Percentiles rank a stretch among this genome's conserved stretches.
These are phyloP conservation scores for Colletotrichum cuscutae DNA, from an alignment of 2,329 filamentous ascomycete species.

Conservation along the genomic window DNA sequence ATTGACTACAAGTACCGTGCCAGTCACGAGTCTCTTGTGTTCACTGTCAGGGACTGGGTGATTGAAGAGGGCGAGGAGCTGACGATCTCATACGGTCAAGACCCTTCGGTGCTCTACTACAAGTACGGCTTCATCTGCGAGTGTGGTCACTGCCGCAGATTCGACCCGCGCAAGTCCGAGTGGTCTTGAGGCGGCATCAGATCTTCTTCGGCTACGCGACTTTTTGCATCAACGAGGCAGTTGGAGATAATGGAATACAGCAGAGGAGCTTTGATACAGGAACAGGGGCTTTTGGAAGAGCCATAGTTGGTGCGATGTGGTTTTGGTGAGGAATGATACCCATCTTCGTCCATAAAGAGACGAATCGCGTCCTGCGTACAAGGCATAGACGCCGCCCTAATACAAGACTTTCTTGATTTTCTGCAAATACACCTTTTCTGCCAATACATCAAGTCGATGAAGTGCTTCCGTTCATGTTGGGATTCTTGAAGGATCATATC, in stretches of 20 bases:
- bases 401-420: not conserved
- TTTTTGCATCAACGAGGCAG: not conserved
- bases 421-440: too few species aligned
- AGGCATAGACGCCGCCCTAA: not conserved
- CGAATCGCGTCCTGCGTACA: too few species aligned
- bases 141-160: slow-evolving; percentile 56
- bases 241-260: not conserved
- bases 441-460: too few species aligned
- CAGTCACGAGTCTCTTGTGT: slow-evolving; percentile 47
- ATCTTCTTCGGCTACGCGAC: not conserved
- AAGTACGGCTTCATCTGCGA: slow-evolving; percentile 64
- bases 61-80: slow-evolving; percentile 59
- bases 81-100: slow-evolving; percentile 59
- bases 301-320: not conserved
- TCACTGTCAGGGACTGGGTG: slow-evolving; percentile 48
- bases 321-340: not conserved
- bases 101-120: slow-evolving; percentile 49
- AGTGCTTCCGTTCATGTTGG: rapidly evolving
- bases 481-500: too few species aligned
- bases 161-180: slow-evolving; percentile 11
- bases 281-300: not conserved
- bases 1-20: slow-evolving; percentile 56
- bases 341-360: not conserved
- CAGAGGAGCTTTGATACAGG: not conserved
- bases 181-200: not conserved